Percentiles rank a stretch among this genome's conserved stretches.
Conservation (phyloP, 83 land plant species). For the Picea mariana region DNA sequence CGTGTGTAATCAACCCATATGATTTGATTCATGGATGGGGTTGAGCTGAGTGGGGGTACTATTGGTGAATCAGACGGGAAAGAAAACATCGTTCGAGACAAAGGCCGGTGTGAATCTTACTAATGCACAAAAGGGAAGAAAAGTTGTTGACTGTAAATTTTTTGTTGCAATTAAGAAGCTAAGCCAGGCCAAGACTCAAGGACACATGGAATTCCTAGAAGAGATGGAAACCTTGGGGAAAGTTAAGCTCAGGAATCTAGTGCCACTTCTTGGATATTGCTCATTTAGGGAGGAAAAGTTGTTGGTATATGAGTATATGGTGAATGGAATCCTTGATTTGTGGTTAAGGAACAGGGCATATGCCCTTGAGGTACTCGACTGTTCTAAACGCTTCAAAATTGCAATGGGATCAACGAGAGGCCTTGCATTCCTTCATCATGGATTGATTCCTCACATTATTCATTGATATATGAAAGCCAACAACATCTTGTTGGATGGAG, state of each 20-base stretch:
- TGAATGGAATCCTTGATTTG: conserved; percentile 45
- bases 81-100: neutral
- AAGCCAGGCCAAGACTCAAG: neutral
- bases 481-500: conserved; percentile 56
- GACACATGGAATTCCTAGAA: conserved; percentile 49
- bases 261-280: conserved; percentile 47
- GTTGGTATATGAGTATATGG: conserved; percentile 54
- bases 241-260: conserved; percentile 45
- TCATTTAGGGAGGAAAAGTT: conserved; percentile 44
- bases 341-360: conserved; percentile 38
- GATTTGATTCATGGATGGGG: conserved; percentile 6
- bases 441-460: conserved; percentile 55
- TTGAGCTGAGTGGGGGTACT: conserved; percentile 1
- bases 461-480: conserved; percentile 73
- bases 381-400: conserved; percentile 57
- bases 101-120: neutral
- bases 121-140: neutral
- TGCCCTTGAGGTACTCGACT: conserved; percentile 31
- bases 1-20: neutral
- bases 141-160: neutral
- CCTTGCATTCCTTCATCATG: conserved; percentile 65
- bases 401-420: conserved; percentile 61
- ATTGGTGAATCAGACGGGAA: neutral
- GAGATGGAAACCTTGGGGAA: conserved; percentile 52
- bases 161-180: no score